Evolutionary conservation across 2,329 filamentous ascomycete species (phyloP).

Genomic region (Pestalotiopsis sp.): DNA sequence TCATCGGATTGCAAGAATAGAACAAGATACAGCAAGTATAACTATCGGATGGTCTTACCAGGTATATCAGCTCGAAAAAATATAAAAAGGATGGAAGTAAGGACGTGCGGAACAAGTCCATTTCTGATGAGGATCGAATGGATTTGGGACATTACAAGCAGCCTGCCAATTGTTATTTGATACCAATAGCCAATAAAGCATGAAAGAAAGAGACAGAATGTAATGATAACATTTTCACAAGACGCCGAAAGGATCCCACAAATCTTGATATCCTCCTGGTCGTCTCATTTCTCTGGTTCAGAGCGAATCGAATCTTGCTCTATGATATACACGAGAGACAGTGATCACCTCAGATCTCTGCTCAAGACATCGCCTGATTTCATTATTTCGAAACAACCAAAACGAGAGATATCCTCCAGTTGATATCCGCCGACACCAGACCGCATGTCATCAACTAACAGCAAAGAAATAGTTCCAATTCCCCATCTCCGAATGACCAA

Average conservation of each 20-base stretch:
- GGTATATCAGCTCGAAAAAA: no score
- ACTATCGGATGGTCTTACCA: no score
- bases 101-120: no score
- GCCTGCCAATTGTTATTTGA: background rate
- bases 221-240: background rate
- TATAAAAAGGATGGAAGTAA: no score
- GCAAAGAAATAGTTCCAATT: background rate
- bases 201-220: background rate
- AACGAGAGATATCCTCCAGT: background rate
- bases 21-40: no score
- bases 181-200: background rate
- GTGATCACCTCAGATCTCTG: background rate
- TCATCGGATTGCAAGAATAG: no score
- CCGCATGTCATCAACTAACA: background rate
- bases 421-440: background rate
- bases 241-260: no score
- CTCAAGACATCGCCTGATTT: background rate
- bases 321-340: constrained; percentile 7
- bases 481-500: background rate
- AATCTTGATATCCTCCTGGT: background rate
- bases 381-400: background rate
- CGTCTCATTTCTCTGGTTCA: background rate
- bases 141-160: background rate
- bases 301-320: background rate
- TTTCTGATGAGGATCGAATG: no score